Evolutionary conservation across 768 basidiomycete species (phyloP).

Genomic region (Naganishia onofrii): DNA sequence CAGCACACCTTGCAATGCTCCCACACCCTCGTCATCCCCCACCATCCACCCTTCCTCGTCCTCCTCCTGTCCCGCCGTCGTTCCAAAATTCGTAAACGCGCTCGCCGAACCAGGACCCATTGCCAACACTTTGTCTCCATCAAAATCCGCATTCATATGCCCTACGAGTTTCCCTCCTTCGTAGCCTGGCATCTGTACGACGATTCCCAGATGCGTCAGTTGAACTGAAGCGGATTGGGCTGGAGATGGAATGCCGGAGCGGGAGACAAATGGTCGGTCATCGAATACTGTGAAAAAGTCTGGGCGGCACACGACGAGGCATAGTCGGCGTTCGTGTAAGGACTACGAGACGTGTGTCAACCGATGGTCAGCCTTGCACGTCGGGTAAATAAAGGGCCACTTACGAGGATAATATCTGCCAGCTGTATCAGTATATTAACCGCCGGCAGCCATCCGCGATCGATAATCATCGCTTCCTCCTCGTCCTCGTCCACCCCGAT

Average conservation of each 20-base stretch:
- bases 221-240: conserved; percentile 1
- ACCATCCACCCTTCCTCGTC: conserved; percentile 7
- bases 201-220: conserved; percentile 16
- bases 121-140: conserved; percentile 12
- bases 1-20: neutral
- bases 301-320: conserved; percentile 23
- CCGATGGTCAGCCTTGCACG: neutral
- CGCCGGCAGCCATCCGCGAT: conserved; percentile 15
- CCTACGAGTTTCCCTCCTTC: conserved; percentile 11
- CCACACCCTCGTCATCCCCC: conserved; percentile 1
- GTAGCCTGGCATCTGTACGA: conserved; percentile 20
- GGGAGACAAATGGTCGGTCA: neutral
- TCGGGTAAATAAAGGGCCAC: neutral
- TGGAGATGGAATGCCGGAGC: neutral
- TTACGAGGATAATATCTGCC: conserved; percentile 24
- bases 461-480: conserved; percentile 19
- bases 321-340: conserved; percentile 15
- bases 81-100: neutral
- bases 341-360: neutral
- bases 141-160: conserved; percentile 14
- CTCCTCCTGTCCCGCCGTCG: neutral
- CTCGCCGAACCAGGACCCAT: conserved; percentile 8
- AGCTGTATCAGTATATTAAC: conserved; percentile 28
- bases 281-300: conserved; percentile 20
- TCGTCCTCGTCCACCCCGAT: conserved; percentile 20